Evolutionary conservation across 768 basidiomycete species (phyloP), one percentile per base, ranked within the genome.

Genomic region (Mycena floridula): DNA sequence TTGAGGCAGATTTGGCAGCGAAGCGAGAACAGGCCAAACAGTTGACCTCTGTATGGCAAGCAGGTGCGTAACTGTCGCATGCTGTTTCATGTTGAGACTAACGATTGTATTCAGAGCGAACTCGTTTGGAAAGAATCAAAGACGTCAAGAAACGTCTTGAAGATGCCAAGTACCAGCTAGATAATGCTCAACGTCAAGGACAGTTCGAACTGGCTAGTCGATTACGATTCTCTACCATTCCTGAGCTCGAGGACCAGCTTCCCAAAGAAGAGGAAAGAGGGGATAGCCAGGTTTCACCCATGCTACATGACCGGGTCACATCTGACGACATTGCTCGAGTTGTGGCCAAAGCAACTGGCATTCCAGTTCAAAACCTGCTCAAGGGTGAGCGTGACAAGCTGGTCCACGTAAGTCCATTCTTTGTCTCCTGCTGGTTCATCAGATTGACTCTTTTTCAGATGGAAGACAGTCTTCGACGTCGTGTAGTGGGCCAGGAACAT

Each of bases 401-500:
- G 20, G 82, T 94, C 7, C 83, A 92, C 66, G 89, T 90, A 53
- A 44, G 84, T 73, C 1, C 20, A 20, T 16, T 22, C 11, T 28
- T 35, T 37, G 53, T 43, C 7, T 39, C 25, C 26, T 36, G 35
- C 25, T 26, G 30, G 15, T 4, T 26, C 15, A 24, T 18, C 18
- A 16, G 2, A 5, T 16, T 12, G 7, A 15, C 40, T 46, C 9
- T 47, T 12, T 25, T 37, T 3, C 53, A 91, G 87, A 96, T 97
- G 92, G 94, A 97, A 60, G 84, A 88, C 25, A 66, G 73, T 0
- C 72, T 97, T 13, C 67, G 69, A 22, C 60, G 74, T 44, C 77
- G 89, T 0, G 86, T 98, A 7, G 84, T 98, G 3, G 93, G 95
- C 1, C 95, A 98, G 59, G 85, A 91, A 47, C 82, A 92, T 51